phyloP scores from a whole-genome alignment of 306 rosid species.

The Dryas octopetala region DNA sequence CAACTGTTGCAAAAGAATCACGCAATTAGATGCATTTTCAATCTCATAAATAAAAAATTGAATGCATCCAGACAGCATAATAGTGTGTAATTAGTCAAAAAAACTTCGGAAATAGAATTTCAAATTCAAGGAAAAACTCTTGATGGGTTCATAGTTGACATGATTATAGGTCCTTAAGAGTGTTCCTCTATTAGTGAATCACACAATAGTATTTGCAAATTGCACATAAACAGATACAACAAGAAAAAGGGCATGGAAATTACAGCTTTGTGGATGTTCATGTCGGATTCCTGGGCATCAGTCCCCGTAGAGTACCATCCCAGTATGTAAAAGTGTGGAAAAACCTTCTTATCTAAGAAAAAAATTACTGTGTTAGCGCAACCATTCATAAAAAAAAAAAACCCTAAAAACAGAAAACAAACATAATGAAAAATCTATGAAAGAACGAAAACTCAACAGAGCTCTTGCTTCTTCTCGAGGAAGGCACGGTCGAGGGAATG shows the following conservation, averaged over 20 bases:
- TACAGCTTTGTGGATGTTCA: constrained; percentile 92
- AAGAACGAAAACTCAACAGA: constrained; percentile 50
- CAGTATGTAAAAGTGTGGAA: constrained; percentile 82
- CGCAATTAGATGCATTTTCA: neutral
- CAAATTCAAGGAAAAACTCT: neutral
- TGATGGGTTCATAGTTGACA: neutral
- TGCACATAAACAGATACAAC: neutral
- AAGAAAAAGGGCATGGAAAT: neutral
- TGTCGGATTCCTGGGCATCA: constrained; percentile 84
- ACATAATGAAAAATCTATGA: neutral
- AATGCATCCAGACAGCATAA: neutral
- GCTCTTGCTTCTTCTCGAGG: constrained; percentile 98
- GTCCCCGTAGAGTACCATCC: constrained; percentile 99
- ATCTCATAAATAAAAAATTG: neutral
- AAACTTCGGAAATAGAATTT: neutral
- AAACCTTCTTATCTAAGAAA: constrained; percentile 86
- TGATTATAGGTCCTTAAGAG: neutral
- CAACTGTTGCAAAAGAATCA: constrained; percentile 51
- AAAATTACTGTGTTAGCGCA: neutral
- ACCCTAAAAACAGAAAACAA: neutral
- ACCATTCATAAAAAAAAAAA: neutral
- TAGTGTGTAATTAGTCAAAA: neutral
- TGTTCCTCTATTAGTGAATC: neutral
- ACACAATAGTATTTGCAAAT: neutral
- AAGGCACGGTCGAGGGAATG: constrained; percentile 85